phyloP scores from a whole-genome alignment of 768 basidiomycete genomes.

The Lentinula edodes region DNA sequence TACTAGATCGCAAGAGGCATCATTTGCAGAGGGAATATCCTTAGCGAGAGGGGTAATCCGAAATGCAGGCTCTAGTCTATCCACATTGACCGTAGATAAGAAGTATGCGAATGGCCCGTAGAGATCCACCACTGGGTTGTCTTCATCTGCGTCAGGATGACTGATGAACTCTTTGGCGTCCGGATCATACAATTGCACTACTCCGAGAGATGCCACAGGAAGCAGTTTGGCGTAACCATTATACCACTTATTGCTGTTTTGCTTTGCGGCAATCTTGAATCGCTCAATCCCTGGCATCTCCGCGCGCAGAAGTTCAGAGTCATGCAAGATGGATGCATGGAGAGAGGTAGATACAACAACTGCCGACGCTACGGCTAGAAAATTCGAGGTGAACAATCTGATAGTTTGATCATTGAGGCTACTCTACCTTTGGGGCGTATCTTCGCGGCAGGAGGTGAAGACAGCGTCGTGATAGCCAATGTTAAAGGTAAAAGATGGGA shows the following conservation, averaged over 20 bases:
- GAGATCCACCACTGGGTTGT: constrained; percentile 37
- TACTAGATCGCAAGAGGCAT: constrained; percentile 61
- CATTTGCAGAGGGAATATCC: constrained; percentile 27
- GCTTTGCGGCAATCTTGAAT: constrained; percentile 79
- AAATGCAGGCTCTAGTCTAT: constrained; percentile 81
- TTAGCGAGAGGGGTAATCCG: constrained; percentile 64
- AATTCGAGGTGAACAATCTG: neutral
- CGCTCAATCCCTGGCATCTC: constrained; percentile 74
- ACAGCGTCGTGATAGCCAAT: constrained; percentile 47
- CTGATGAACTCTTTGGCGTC: constrained; percentile 38
- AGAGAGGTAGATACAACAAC: constrained; percentile 85
- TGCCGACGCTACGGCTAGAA: constrained; percentile 42
- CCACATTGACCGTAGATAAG: constrained; percentile 74
- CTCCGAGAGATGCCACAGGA: constrained; percentile 31
- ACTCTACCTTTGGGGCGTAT: constrained; percentile 17
- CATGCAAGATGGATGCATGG: constrained; percentile 79
- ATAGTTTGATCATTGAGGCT: neutral
- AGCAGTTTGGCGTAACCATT: constrained; percentile 51
- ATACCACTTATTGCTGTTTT: constrained; percentile 75
- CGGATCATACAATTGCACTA: constrained; percentile 61
- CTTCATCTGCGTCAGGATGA: constrained; percentile 26
- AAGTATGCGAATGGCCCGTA: constrained; percentile 86
- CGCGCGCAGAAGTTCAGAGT: constrained; percentile 71
- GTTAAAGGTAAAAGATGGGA: constrained; percentile 37
- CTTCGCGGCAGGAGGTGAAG: constrained; percentile 21